phyloP scores from a whole-genome alignment of 345 rosid species.

The Conringia planisiliqua region DNA sequence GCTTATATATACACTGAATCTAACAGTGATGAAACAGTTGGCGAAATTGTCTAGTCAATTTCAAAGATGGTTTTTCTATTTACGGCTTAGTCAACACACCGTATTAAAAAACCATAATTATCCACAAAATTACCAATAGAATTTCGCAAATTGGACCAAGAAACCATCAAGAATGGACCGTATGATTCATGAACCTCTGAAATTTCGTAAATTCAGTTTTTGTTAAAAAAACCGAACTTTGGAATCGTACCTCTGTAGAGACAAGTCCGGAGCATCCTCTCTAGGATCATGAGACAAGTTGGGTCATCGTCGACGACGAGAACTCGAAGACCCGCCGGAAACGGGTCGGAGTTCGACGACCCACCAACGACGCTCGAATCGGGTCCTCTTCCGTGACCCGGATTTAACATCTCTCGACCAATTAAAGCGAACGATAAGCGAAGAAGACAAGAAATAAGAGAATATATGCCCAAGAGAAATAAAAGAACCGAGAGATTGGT shows the following conservation, averaged over 20 bases:
- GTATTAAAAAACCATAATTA: slow-evolving; percentile 5
- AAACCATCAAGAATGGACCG: slow-evolving; percentile 13
- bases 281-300: slow-evolving; percentile 86
- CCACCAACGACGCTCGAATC: slow-evolving; percentile 22
- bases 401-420: slow-evolving; percentile 24
- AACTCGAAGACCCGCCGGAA: slow-evolving; percentile 81
- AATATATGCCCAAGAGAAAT: slow-evolving; percentile 7
- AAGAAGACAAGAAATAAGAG: background rate
- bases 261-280: slow-evolving; percentile 81
- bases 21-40: slow-evolving; percentile 21
- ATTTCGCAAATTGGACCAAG: background rate
- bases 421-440: background rate
- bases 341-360: slow-evolving; percentile 46
- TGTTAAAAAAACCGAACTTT: background rate
- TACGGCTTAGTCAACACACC: slow-evolving; percentile 8
- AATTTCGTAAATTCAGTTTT: background rate
- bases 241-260: slow-evolving; percentile 59
- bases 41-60: slow-evolving; percentile 19
- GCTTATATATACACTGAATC: slow-evolving; percentile 3
- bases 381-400: slow-evolving; percentile 37
- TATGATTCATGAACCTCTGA: background rate
- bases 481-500: slow-evolving; percentile 4
- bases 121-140: background rate
- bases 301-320: slow-evolving; percentile 95
- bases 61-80: background rate